Evolutionary conservation across 805 yeast genomes (phyloP).

Genomic region (Lachancea cidri): DNA sequence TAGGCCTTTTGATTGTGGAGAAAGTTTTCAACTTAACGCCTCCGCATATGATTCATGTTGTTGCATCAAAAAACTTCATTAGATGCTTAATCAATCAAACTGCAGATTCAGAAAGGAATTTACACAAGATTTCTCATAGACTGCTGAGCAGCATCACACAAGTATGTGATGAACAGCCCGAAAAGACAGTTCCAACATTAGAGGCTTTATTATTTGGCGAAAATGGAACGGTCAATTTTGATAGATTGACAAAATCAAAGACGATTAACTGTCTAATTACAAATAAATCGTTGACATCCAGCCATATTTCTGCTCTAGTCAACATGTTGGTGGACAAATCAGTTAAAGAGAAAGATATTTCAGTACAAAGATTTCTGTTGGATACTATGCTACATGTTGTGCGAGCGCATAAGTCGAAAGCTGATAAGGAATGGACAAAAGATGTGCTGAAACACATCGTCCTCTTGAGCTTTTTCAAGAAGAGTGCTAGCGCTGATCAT

Average conservation of each 20-base stretch:
- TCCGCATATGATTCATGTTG: constrained; percentile 13
- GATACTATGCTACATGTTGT: constrained; percentile 54
- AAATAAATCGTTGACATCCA: constrained; percentile 7
- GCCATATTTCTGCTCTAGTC: constrained; percentile 7
- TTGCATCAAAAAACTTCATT: constrained; percentile 62
- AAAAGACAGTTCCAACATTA: constrained; percentile 31
- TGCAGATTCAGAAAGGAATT: constrained; percentile 55
- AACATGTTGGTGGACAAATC: constrained; percentile 25
- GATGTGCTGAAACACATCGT: constrained; percentile 30
- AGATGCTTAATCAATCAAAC: constrained; percentile 74
- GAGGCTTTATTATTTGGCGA: constrained; percentile 37
- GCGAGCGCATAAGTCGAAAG: constrained; percentile 38
- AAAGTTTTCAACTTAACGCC: constrained; percentile 37
- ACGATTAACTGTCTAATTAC: constrained; percentile 45
- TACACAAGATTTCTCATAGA: constrained; percentile 61
- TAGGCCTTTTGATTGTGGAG: constrained; percentile 75
- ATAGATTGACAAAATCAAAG: constrained; percentile 68
- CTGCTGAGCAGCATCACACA: constrained; percentile 42
- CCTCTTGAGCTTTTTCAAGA: constrained; percentile 29
- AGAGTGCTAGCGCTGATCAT: constrained; percentile 11
- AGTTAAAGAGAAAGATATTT: constrained; percentile 3
- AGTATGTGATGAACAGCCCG: constrained; percentile 35
- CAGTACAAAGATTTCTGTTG: constrained; percentile 42
- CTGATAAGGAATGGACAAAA: constrained; percentile 29
- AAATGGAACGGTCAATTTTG: constrained; percentile 65